A percentile compares a stretch with the other conserved stretches of the same genome.
Conservation (phyloP, 495 filamentous ascomycete genomes). For the Tuber brumale region DNA sequence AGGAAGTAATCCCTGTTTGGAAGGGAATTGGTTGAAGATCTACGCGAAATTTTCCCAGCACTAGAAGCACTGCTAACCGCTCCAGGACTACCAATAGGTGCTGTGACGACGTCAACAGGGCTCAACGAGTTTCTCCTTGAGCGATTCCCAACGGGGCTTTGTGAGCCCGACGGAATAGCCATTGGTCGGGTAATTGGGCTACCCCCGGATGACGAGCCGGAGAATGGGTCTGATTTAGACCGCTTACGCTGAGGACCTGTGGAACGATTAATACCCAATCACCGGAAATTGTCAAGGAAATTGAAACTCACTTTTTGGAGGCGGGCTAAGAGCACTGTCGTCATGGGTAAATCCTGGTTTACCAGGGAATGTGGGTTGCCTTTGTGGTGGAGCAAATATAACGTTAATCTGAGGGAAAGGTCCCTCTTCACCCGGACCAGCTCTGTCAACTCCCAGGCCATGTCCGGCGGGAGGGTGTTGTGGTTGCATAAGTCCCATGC, state of each 20-base stretch:
- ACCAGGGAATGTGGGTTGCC: conserved; percentile 60
- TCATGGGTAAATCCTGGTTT: conserved; percentile 56
- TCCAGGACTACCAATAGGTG: conserved; percentile 47
- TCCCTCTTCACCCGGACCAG: conserved; percentile 68
- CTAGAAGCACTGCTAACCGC: conserved; percentile 65
- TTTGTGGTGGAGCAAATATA: conserved; percentile 72
- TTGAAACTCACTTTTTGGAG: conserved; percentile 63
- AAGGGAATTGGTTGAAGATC: conserved; percentile 71
- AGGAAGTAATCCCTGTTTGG: conserved; percentile 88
- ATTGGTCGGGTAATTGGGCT: conserved; percentile 46
- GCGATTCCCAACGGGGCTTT: conserved; percentile 42
- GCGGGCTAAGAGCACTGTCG: conserved; percentile 74
- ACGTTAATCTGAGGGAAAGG: conserved; percentile 87
- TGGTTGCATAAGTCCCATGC: conserved; percentile 49
- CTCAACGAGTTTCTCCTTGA: conserved; percentile 46
- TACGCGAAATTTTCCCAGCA: conserved; percentile 52
- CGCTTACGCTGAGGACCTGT: conserved; percentile 57
- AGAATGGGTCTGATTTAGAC: conserved; percentile 69
- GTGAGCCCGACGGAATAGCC: conserved; percentile 43
- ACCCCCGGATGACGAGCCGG: conserved; percentile 43
- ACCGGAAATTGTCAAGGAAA: conserved; percentile 9
- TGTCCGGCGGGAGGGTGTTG: conserved; percentile 51
- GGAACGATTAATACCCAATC: conserved; percentile 42
- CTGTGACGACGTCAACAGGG: conserved; percentile 48
- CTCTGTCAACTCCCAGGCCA: conserved; percentile 47